Evolutionary conservation across 139 green algal genomes (phyloP), one percentile per base, ranked within the genome.

Genomic region (Microglena sp.): DNA sequence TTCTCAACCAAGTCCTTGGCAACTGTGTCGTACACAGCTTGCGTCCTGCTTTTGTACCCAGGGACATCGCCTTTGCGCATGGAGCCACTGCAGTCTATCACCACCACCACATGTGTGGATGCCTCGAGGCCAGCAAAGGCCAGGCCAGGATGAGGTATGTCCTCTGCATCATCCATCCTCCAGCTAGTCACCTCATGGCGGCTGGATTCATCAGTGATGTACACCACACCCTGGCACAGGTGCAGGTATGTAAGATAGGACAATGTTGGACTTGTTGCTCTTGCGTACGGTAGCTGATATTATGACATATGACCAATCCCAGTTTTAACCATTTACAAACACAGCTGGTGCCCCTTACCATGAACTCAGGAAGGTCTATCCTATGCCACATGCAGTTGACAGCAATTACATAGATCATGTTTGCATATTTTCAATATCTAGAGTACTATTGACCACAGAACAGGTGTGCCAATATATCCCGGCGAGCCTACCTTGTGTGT

Each of bases 151-250:
- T 26, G 18, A 22, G 11, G 6, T 3, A 29, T 7, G 30, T 64
- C 58, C 3, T 3, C 22, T 46, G 4, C 33, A 0, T 62, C 57
- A 11, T 64, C 33, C 0, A 58, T 15, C 3, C 35, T 30, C 74
- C 74, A 80, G 55, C 58, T 71, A 35, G 73, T 76, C 43, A 80
- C 65, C 59, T 74, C 74, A 36, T 80, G 69, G 1, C 74, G 66
- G 33, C 64, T 72, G 33, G 33, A 69, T 1, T 60, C 64, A 43
- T 80, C 74, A 2, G 74, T 80, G 36, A 80, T 68, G 68, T 74
- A 80, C 18, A 80, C 69, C 2, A 73, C 30, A 3, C 60, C 68
- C 66, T 72, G 57, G 0, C 28, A 7, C 15, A 34, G 53, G 40
- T 50, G 40, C 15, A 50, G 40, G 24, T 3, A 34, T 33, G 33